phyloP scores from a whole-genome alignment of 805 yeast species.

The Metahyphopichia silvanorum region DNA sequence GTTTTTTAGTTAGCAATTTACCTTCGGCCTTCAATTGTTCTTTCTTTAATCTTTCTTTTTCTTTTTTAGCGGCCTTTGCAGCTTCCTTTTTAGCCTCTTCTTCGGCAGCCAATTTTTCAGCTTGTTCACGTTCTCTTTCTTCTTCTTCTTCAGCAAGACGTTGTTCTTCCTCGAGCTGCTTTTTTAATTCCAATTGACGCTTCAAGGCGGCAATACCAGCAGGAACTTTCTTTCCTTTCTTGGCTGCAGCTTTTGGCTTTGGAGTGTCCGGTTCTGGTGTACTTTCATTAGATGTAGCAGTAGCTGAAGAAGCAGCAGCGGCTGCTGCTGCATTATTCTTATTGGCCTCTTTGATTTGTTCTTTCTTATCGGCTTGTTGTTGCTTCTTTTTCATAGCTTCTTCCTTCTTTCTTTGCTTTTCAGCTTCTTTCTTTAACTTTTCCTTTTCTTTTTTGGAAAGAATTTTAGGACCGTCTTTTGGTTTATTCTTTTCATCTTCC shows the following conservation, averaged over 20 bases:
- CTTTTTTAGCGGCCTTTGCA: slow-evolving; percentile 66
- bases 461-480: slow-evolving; percentile 61
- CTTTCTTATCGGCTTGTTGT: slow-evolving; percentile 58
- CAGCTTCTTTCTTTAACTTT: slow-evolving; percentile 91
- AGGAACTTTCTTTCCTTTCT: slow-evolving; percentile 75
- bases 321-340: slow-evolving; percentile 43
- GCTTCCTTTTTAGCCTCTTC: slow-evolving; percentile 69
- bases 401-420: slow-evolving; percentile 87
- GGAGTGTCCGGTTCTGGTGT: slow-evolving; percentile 37
- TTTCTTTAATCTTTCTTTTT: slow-evolving; percentile 78
- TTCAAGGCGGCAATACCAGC: slow-evolving; percentile 91
- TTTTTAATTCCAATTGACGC: slow-evolving; percentile 83
- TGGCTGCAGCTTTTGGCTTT: slow-evolving; percentile 37
- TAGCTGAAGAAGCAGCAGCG: slow-evolving; percentile 15
- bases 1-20: slow-evolving; percentile 88
- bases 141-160: slow-evolving; percentile 71
- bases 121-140: slow-evolving; percentile 46
- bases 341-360: slow-evolving; percentile 49
- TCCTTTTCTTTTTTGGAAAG: slow-evolving; percentile 93
- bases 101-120: slow-evolving; percentile 46
- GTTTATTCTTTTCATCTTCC: slow-evolving; percentile 51
- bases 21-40: slow-evolving; percentile 97
- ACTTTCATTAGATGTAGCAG: slow-evolving; percentile 19
- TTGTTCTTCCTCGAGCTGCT: slow-evolving; percentile 84
- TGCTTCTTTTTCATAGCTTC: slow-evolving; percentile 82